Conservation (phyloP, 208 protist species). For the Lotmaria passim region DNA sequence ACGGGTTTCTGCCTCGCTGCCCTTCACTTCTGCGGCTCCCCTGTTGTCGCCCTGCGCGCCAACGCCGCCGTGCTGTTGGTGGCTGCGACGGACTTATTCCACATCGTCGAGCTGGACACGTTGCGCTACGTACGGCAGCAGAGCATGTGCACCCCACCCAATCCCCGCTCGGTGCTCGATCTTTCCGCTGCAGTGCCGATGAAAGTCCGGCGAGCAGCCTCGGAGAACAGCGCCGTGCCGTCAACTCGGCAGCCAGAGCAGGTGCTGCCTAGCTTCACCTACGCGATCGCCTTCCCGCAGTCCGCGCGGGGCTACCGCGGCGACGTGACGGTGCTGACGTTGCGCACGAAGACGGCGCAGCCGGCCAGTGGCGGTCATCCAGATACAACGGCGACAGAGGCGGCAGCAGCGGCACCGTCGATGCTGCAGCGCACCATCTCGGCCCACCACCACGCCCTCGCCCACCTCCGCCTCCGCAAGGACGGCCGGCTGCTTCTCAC, state of each 20-base stretch:
- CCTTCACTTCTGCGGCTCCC: conserved; percentile 63
- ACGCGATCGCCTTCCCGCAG: conserved; percentile 31
- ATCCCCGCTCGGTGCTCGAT: conserved; percentile 51
- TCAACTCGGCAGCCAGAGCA: too few species aligned
- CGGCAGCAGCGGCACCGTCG: background rate
- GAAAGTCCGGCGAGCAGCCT: background rate
- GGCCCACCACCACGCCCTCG: conserved; percentile 43
- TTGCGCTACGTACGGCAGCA: conserved; percentile 62
- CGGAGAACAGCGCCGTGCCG: background rate
- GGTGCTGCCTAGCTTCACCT: background rate
- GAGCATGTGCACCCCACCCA: conserved; percentile 48
- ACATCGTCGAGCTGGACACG: conserved; percentile 69
- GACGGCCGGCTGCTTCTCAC: conserved; percentile 55
- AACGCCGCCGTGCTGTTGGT: conserved; percentile 59
- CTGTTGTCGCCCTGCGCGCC: conserved; percentile 41
- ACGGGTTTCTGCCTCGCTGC: conserved; percentile 45
- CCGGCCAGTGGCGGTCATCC: too few species aligned
- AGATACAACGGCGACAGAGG: too few species aligned
- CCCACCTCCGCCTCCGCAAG: conserved; percentile 35
- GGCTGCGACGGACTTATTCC: conserved; percentile 49
- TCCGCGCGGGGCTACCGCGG: conserved; percentile 32
- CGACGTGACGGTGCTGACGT: conserved; percentile 30
- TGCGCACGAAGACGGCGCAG: too few species aligned
- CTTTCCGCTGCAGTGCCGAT: conserved; percentile 28
- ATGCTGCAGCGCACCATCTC: conserved; percentile 34